Evolutionary conservation across 352 stramenopile genomes (phyloP).

Genomic region (Blastocystis sp.): DNA sequence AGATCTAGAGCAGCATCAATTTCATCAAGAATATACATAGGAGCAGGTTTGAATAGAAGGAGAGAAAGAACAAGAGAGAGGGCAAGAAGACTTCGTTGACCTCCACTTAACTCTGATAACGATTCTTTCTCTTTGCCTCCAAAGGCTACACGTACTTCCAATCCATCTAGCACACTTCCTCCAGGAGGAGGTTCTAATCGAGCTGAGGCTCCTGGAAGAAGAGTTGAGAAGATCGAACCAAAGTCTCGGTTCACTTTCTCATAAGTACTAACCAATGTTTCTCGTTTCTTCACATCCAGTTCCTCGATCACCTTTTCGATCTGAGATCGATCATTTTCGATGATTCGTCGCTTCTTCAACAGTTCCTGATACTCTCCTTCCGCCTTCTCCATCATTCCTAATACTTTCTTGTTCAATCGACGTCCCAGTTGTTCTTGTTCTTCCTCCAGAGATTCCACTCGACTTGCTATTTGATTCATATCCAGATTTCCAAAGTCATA

Average conservation of each 20-base stretch:
- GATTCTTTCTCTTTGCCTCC: constrained; percentile 96
- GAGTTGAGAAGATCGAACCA: constrained; percentile 94
- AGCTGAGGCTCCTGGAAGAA: constrained; percentile 88
- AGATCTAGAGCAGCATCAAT: constrained; percentile 97
- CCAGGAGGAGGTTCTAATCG: constrained; percentile 92
- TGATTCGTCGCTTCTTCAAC: constrained; percentile 90
- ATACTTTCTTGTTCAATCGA: constrained; percentile 99
- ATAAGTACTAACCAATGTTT: constrained; percentile 89
- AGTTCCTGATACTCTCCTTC: constrained; percentile 95
- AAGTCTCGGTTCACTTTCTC: constrained; percentile 98
- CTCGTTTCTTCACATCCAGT: constrained; percentile 95
- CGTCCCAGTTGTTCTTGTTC: constrained; percentile 85
- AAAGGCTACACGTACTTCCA: constrained; percentile 98
- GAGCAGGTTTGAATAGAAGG: constrained; percentile 95
- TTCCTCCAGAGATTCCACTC: constrained; percentile 77
- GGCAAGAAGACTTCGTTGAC: constrained; percentile 94
- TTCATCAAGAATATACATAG: constrained; percentile 99
- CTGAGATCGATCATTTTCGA: constrained; percentile 77
- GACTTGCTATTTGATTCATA: constrained; percentile 74
- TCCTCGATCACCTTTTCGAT: constrained; percentile 97
- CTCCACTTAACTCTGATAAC: constrained; percentile 93
- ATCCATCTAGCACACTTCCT: constrained; percentile 75
- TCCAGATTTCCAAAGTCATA: constrained; percentile 90
- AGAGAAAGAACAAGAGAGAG: constrained; percentile 94
- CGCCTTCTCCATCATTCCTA: constrained; percentile 98